phyloP scores from a whole-genome alignment of 2,329 filamentous ascomycete species.

The Fusarium sp. region DNA sequence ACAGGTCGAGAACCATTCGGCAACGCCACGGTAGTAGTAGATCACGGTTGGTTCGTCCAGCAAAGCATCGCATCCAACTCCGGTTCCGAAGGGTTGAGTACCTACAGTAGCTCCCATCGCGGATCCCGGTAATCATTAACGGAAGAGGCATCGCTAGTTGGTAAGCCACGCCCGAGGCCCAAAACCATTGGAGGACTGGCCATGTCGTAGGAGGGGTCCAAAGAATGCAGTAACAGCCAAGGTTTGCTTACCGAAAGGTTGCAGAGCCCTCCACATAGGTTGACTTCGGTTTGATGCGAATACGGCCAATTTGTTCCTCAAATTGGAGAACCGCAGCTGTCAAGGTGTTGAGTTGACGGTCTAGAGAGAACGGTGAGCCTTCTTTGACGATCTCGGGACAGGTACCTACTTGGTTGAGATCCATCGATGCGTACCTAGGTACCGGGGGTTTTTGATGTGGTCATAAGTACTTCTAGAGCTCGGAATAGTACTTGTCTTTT shows the following conservation, averaged over 20 bases:
- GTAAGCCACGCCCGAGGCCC: conserved; percentile 12
- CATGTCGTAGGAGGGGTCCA: background rate
- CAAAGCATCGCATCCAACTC: conserved; percentile 23
- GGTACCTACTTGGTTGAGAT: conserved; percentile 3
- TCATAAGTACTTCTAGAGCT: background rate
- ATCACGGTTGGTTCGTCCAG: conserved; percentile 30
- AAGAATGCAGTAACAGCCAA: background rate
- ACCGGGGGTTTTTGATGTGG: conserved; percentile 10
- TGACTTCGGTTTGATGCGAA: background rate
- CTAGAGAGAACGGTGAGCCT: background rate
- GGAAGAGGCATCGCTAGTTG: background rate
- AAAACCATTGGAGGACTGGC: background rate
- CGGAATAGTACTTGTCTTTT: conserved; percentile 10
- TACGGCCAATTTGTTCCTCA: background rate
- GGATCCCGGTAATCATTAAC: conserved; percentile 7
- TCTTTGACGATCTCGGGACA: background rate
- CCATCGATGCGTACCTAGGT: conserved; percentile 2
- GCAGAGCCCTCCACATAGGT: background rate
- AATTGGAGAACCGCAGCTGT: background rate
- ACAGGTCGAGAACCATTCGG: conserved; percentile 24
- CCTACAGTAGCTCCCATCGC: conserved; percentile 30
- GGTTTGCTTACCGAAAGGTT: conserved; percentile 1
- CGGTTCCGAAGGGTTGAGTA: conserved; percentile 16
- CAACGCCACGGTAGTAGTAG: conserved; percentile 19
- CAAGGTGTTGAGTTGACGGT: background rate